Conservation (phyloP, 2,329 filamentous ascomycete genomes). For the Monosporascus ibericus region DNA sequence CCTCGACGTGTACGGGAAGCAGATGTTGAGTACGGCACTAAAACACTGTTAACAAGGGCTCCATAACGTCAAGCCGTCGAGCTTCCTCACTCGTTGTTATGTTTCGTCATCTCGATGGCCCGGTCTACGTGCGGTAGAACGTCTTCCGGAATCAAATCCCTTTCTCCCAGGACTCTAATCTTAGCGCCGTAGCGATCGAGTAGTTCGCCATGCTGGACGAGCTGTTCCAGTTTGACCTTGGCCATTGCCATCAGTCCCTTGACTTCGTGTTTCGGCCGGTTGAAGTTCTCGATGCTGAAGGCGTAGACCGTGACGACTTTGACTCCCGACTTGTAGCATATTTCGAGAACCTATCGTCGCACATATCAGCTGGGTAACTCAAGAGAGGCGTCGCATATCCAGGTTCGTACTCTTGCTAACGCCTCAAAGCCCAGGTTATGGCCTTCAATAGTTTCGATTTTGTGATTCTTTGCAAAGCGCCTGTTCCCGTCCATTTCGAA, state of each 20-base stretch:
- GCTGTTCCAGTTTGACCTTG: slow-evolving; percentile 86
- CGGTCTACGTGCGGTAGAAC: slow-evolving; percentile 83
- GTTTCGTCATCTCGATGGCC: slow-evolving; percentile 78
- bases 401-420: slow-evolving; percentile 64
- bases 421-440: slow-evolving; percentile 96
- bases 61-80: not conserved
- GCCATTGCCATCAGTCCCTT: slow-evolving; percentile 97
- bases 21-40: slow-evolving; percentile 73
- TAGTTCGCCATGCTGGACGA: slow-evolving; percentile 88
- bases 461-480: slow-evolving; percentile 80
- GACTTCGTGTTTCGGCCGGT: slow-evolving; percentile 92
- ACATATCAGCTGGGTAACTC: slow-evolving; percentile 9
- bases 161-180: slow-evolving; percentile 78
- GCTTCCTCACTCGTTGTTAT: slow-evolving; percentile 68
- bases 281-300: slow-evolving; percentile 99
- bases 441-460: slow-evolving; percentile 94
- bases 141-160: slow-evolving; percentile 77
- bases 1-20: slow-evolving; percentile 93
- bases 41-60: slow-evolving; percentile 3
- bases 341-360: slow-evolving; percentile 69
- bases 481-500: slow-evolving; percentile 99
- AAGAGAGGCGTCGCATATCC: not conserved
- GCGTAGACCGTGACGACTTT: slow-evolving; percentile 97
- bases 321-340: slow-evolving; percentile 96
- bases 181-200: slow-evolving; percentile 88